Evolutionary conservation across 495 filamentous ascomycete species (phyloP).

Genomic region (Neurospora tetraspora): DNA sequence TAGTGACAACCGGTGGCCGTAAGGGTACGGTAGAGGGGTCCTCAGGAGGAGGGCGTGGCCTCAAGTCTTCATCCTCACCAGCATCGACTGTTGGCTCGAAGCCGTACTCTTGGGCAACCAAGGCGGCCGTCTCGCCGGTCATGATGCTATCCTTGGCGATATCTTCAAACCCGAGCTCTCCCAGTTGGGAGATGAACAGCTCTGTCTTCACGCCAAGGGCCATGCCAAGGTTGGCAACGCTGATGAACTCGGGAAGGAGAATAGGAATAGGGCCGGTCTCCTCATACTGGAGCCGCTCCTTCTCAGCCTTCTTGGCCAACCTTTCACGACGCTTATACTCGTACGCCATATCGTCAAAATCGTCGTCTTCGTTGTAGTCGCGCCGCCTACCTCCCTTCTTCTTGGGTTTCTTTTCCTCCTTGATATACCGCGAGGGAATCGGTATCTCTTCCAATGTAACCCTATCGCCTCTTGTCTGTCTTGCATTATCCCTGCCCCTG

Average conservation of each 20-base stretch:
- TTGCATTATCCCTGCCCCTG: neutral
- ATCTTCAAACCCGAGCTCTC: constrained; percentile 75
- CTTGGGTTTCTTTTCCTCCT: constrained; percentile 10
- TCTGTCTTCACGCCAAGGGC: constrained; percentile 60
- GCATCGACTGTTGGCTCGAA: constrained; percentile 80
- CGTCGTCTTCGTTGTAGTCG: constrained; percentile 20
- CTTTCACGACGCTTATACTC: constrained; percentile 27
- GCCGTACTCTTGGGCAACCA: constrained; percentile 87
- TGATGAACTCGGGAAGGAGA: constrained; percentile 83
- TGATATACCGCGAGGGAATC: neutral
- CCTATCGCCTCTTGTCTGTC: neutral
- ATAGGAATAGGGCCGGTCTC: constrained; percentile 38
- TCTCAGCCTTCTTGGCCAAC: constrained; percentile 26
- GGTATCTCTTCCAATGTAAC: neutral
- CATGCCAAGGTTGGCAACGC: constrained; percentile 71
- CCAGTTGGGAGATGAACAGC: constrained; percentile 64
- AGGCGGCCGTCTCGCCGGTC: constrained; percentile 78
- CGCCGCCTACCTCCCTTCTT: constrained; percentile 2
- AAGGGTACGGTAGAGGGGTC: constrained; percentile 60
- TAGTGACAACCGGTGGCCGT: constrained; percentile 91
- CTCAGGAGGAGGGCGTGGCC: constrained; percentile 57
- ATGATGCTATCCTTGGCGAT: constrained; percentile 71
- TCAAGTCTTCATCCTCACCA: constrained; percentile 57
- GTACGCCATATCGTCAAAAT: constrained; percentile 22
- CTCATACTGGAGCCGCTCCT: constrained; percentile 18